Evolutionary conservation across 129 eudicot species (phyloP), one percentile per base, ranked within the genome.

Genomic region (Centaurea solstitialis): DNA sequence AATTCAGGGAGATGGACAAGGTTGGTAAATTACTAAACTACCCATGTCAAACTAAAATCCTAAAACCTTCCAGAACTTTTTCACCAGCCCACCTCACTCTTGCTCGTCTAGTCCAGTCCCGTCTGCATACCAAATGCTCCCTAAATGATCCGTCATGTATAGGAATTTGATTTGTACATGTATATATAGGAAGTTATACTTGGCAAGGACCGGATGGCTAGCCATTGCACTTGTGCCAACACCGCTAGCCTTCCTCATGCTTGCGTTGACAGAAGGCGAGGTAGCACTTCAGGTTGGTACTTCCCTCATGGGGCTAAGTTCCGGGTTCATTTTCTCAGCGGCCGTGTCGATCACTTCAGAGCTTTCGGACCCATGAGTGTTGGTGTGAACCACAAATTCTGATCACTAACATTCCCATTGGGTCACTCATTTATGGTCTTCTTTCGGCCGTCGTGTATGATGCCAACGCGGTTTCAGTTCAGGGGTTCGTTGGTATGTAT

Each of bases 161-260:
- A 73, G 21, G 28, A 18, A n/a, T 73, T 72, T 74, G 18, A 62
- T 53, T 59, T 70, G 26, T 61, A 59, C 43, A 69, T 75, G 24
- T 79, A 15, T 83, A 4, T 33, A 76, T 92, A 94, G 98, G 87
- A 94, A 86, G 67, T 7, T 88, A 35, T 88, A 94, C 85, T 86
- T 94, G 82, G 93, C 98, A 15, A 85, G 97, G 71, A 94, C 97
- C 0, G 97, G 98, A 61, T 94, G 98, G 98, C 87, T 94, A 24
- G 87, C 94, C 74, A 68, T 89, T 4, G 96, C 96, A 6, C 90
- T 94, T 2, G 66, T 87, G 13, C 97, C 98, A 33, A 94, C 94
- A 1, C 94, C 98, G 45, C 30, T 90, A 2, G 97, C 98, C 20
- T 92, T 94, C 83, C 85, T 94, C 69, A 15, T 94, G 41, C 91